Percentiles rank a stretch among this genome's conserved stretches.
Conservation (phyloP, 805 yeast genomes). For the Myxozyma kluyveri region DNA sequence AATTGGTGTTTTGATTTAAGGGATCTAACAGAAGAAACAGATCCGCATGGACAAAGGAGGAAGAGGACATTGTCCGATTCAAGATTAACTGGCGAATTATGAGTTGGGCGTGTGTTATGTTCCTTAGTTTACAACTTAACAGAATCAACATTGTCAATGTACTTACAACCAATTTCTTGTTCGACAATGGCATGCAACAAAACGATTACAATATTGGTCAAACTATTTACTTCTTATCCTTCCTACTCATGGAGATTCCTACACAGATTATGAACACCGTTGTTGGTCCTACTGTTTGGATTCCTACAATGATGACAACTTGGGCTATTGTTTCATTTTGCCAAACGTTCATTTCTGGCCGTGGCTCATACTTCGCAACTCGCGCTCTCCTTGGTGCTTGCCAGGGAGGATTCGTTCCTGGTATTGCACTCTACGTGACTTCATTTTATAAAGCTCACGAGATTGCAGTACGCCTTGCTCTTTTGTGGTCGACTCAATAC, state of each 20-base stretch:
- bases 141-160: conserved; percentile 59
- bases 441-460: conserved; percentile 62
- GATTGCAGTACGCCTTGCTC: conserved; percentile 54
- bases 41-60: conserved; percentile 49
- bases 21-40: conserved; percentile 8
- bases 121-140: conserved; percentile 59
- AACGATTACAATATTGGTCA: conserved; percentile 58
- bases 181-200: conserved; percentile 52
- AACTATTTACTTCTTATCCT: conserved; percentile 52
- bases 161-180: conserved; percentile 54
- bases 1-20: neutral
- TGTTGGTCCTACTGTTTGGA: conserved; percentile 63
- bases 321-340: conserved; percentile 59
- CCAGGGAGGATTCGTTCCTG: conserved; percentile 72
- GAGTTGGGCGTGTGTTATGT: conserved; percentile 58
- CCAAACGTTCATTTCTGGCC: conserved; percentile 48
- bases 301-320: conserved; percentile 54
- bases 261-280: conserved; percentile 63
- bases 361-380: conserved; percentile 46
- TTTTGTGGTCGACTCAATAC: conserved; percentile 58
- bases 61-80: conserved; percentile 49
- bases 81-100: conserved; percentile 58
- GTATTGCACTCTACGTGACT: conserved; percentile 59
- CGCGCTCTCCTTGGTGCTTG: conserved; percentile 54
- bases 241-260: conserved; percentile 58